phyloP scores from a whole-genome alignment of 164 flowering plant species.

The Taxillus chinensis region DNA sequence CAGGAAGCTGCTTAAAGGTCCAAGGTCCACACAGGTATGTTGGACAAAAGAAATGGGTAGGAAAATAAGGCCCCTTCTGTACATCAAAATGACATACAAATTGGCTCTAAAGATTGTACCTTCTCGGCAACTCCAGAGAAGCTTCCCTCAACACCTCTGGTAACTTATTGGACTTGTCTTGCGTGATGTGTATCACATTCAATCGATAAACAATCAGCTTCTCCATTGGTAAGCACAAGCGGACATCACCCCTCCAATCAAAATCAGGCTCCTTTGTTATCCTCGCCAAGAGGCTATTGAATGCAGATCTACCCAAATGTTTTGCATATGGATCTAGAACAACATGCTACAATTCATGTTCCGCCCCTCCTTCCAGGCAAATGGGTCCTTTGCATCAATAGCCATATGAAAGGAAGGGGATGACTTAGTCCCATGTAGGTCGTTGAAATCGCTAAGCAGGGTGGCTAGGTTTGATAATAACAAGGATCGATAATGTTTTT shows the following conservation, averaged over 20 bases:
- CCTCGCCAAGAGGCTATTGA: conserved; percentile 39
- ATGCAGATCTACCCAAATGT: conserved; percentile 21
- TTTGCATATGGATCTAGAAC: conserved; percentile 85
- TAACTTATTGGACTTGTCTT: conserved; percentile 62
- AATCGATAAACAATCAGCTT: conserved; percentile 67
- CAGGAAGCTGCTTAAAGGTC: conserved; percentile 21
- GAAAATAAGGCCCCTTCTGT: conserved; percentile 69
- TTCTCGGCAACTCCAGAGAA: conserved; percentile 70
- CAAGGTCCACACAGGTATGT: conserved; percentile 37
- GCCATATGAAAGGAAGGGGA: no score
- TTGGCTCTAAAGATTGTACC: conserved; percentile 72
- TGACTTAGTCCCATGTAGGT: no score
- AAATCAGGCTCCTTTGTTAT: conserved; percentile 43
- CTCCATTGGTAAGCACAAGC: conserved; percentile 54
- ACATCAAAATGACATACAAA: conserved; percentile 63
- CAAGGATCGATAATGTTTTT: no score
- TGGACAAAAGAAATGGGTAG: conserved; percentile 81
- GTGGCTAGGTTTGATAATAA: no score
- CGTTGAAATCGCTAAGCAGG: no score
- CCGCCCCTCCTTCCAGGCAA: no score
- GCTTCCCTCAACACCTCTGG: conserved; percentile 54
- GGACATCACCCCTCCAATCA: conserved; percentile 72
- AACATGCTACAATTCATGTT: conserved; percentile 26
- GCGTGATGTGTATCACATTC: conserved; percentile 62
- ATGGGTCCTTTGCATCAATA: conserved; percentile 37